phyloP scores from a whole-genome alignment of 2,329 filamentous ascomycete species.

The Trichophyton equinum region DNA sequence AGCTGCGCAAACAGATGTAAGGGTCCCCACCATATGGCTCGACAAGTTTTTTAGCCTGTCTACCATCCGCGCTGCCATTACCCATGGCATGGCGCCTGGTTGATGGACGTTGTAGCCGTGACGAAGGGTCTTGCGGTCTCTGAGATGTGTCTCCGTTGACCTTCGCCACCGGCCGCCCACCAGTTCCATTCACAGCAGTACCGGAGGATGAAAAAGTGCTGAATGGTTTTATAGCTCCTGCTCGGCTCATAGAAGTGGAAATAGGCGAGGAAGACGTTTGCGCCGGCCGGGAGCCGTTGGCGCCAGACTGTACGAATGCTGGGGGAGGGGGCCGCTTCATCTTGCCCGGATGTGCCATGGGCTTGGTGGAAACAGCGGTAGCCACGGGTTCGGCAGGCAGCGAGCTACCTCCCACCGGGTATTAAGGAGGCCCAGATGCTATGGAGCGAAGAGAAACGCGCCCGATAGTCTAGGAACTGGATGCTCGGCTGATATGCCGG shows the following conservation, averaged over 20 bases:
- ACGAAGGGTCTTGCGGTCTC: background rate
- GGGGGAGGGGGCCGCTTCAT: slow-evolving; percentile 56
- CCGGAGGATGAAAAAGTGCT: slow-evolving; percentile 31
- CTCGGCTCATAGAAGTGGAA: slow-evolving; percentile 40
- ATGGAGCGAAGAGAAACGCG: background rate
- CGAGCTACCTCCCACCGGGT: background rate
- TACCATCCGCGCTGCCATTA: slow-evolving; percentile 23
- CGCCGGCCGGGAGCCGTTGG: slow-evolving; percentile 46
- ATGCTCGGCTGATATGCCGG: slow-evolving; percentile 5
- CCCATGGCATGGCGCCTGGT: slow-evolving; percentile 32
- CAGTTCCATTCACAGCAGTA: slow-evolving; percentile 35
- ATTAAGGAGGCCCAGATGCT: background rate
- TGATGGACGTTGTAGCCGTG: slow-evolving; percentile 23
- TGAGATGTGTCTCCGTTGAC: slow-evolving; percentile 1
- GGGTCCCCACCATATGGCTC: slow-evolving; percentile 35
- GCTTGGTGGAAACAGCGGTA: slow-evolving; percentile 34
- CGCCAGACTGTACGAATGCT: slow-evolving; percentile 45
- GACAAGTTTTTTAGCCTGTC: slow-evolving; percentile 26
- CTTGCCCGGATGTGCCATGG: slow-evolving; percentile 40
- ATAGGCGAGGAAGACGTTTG: slow-evolving; percentile 49
- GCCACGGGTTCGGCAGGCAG: slow-evolving; percentile 23
- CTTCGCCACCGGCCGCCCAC: slow-evolving; percentile 15
- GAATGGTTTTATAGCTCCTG: slow-evolving; percentile 43
- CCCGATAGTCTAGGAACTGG: background rate
- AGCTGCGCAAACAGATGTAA: background rate